Evolutionary conservation across 441 rosid species (phyloP).

Genomic region (Arabidopsis lyrata): DNA sequence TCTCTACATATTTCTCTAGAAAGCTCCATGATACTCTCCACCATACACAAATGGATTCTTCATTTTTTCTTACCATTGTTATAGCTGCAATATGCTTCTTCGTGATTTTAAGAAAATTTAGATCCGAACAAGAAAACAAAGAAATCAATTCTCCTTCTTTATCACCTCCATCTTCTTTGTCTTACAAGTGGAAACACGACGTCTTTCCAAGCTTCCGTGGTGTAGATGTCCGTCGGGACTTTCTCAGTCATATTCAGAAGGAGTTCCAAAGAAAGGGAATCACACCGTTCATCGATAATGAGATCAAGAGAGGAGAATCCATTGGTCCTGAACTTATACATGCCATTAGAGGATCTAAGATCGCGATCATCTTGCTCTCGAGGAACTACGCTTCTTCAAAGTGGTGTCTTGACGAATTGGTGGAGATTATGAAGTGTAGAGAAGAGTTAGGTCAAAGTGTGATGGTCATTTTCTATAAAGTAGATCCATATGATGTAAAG

Average conservation of each 20-base stretch:
- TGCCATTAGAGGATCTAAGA: background rate
- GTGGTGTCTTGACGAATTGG: background rate
- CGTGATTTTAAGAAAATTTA: background rate
- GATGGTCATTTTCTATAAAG: background rate
- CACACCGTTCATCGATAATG: background rate
- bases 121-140: background rate
- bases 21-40: background rate
- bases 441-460: background rate
- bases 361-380: background rate
- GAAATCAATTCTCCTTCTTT: background rate
- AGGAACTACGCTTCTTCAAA: background rate
- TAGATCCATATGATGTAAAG: background rate
- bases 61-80: background rate
- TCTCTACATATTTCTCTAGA: background rate
- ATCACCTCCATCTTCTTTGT: background rate
- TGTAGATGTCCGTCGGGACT: background rate
- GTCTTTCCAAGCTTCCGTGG: slow-evolving; percentile 1
- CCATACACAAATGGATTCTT: background rate
- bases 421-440: background rate
- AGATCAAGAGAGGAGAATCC: background rate
- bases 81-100: background rate
- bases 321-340: background rate
- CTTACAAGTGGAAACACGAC: background rate
- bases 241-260: background rate
- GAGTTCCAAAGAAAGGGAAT: background rate